Base-by-base conservation (phyloP, 1,139 yeast genomes). In the Torulaspora globosa region DNA sequence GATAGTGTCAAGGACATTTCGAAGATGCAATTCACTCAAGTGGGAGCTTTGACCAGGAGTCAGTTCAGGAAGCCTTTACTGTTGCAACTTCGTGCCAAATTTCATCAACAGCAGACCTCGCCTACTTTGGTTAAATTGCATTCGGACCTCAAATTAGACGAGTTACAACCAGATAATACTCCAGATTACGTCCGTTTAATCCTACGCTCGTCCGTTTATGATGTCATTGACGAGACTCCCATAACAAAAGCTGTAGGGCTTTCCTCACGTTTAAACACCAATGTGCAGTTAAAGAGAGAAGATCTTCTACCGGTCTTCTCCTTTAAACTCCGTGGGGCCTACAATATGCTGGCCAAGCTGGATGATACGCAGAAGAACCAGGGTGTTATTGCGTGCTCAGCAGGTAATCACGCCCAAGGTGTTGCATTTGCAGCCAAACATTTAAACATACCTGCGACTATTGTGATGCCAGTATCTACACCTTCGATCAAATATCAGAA, bases 371-470 rank as follows among this genome's bases (percentile, higher is more conserved):
- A 80, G 34, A 82, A 85, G 43, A 69, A 85, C 55, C 79, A 84
- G 50, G 99, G 99, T 54, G 97, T 92, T 44, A 84, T 94, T 65
- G 97, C 98, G 0, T 92, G 97, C 60, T 88, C 97, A 16, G 99
- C 98, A 1, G 99, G 99, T 32, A 92, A 92, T 66, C 99, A 92
- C 60, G 99, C 99, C 2, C 99, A 94, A 66, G 99, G 99, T 52
- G 97, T 94, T 7, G 98, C 98, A 0, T 92, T 71, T 63, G 85
- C 96, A 12, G 96, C 97, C 3, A 80, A 79, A 53, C 80, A 82
- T 53, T 71, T 92, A 60, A 84, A 84, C 29, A 89, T 92, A 46
- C 94, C 96, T 5, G 90, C 97, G 2, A 92, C 97, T 5, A 92
- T 92, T 47, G 97, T 92, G 41, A 92, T 92, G 99, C 99, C 99